Evolutionary conservation across 768 basidiomycete genomes (phyloP), one percentile per base, ranked within the genome.

Genomic region (Kondoa malvinella): DNA sequence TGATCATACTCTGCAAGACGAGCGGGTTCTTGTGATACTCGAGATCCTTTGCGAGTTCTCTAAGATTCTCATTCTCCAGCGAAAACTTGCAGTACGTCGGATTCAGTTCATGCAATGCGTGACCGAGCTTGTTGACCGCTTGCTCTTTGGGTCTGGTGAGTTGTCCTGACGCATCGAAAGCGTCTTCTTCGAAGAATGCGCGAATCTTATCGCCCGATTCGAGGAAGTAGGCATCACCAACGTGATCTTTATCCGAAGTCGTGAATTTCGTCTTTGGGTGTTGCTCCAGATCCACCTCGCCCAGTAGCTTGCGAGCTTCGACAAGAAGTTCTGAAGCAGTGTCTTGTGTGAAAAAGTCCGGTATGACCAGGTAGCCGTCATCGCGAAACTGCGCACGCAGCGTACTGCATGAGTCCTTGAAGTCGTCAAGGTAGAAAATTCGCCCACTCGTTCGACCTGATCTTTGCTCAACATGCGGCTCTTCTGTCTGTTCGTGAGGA

Each of bases 261-360:
- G 87, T 88, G 78, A 99, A 99, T 75, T 84, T 87, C 15, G 92
- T 97, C 91, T 86, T 76, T 1, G 95, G 92, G 76, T 96, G 94
- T 34, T 83, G 81, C 32, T 84, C 82, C 21, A 89, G 72, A 70
- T 80, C 81, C 76, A 97, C 94, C 26, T 87, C 83, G n/a, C 84
- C 81, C 25, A 96, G 80, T 17, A 97, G 81, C 70, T 85, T 77
- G 70, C 84, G 85, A 1, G 91, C 83, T n/a, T 87, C 84, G 17
- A 73, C 75, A 12, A 94, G 78, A 33, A 97, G 83, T 17, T 80
- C 80, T 14, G 78, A 73, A 0, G 86, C 82, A 56, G 87, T 84
- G 12, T 81, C 79, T n/a, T 74, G 67, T 3, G 78, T 76, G 65
- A 92, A 80, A 77, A 97, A 97, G 15, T 78, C 78, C 0, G 86